phyloP scores from a whole-genome alignment of 1,139 yeast species.

The Kazachstania sp. region DNA sequence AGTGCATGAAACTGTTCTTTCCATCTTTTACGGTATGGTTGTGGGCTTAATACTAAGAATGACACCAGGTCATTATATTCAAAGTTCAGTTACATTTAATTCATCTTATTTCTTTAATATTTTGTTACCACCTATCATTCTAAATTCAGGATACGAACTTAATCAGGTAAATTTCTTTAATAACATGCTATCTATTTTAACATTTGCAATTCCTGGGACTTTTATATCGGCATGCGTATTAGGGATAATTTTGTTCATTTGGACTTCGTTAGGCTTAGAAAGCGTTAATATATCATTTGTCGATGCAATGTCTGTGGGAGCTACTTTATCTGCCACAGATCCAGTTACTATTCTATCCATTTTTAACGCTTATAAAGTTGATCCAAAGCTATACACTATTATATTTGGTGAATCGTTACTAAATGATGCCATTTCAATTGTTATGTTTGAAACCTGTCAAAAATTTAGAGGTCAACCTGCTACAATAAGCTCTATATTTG shows the following conservation, averaged over 20 bases:
- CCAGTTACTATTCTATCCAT: constrained; percentile 96
- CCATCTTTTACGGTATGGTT: constrained; percentile 93
- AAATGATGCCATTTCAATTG: constrained; percentile 97
- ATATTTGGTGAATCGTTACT: constrained; percentile 93
- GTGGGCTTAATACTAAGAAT: constrained; percentile 86
- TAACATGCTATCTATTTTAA: constrained; percentile 81
- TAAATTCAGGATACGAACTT: constrained; percentile 92
- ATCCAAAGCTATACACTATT: constrained; percentile 91
- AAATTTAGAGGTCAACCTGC: constrained; percentile 86
- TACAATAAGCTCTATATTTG: constrained; percentile 68
- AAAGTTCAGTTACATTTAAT: constrained; percentile 92
- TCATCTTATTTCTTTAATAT: constrained; percentile 91
- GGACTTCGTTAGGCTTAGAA: constrained; percentile 90
- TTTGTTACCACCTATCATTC: constrained; percentile 87
- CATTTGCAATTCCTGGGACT: constrained; percentile 97
- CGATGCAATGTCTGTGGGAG: constrained; percentile 95
- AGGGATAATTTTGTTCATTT: constrained; percentile 74
- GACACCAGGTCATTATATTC: constrained; percentile 93
- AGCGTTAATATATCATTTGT: constrained; percentile 83
- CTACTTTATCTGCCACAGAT: constrained; percentile 95
- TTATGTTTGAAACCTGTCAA: constrained; percentile 98
- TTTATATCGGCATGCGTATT: constrained; percentile 83
- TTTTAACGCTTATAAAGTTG: constrained; percentile 95
- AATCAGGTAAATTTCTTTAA: constrained; percentile 93
- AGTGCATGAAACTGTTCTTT: constrained; percentile 90